A percentile compares a stretch with the other conserved stretches of the same genome.
Evolutionary conservation across 306 rosid genomes (phyloP).

Genomic region (Clitoria ternatea): DNA sequence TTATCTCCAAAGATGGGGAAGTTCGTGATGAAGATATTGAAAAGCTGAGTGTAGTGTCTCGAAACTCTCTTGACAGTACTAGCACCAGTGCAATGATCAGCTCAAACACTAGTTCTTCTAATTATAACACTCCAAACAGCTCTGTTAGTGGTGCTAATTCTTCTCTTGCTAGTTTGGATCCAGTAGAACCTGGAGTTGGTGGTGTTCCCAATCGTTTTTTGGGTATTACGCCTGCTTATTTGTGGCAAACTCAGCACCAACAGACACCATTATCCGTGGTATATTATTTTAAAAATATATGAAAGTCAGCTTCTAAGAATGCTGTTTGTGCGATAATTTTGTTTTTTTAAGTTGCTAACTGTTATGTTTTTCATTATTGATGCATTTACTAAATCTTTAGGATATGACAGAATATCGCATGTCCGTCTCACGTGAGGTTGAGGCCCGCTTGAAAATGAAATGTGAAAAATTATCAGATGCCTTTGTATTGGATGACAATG

Average conservation of each 20-base stretch:
- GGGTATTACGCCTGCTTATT: constrained; percentile 82
- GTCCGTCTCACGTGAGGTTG: constrained; percentile 73
- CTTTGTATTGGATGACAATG: constrained; percentile 65
- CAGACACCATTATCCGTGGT: constrained; percentile 65
- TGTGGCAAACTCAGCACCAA: constrained; percentile 85
- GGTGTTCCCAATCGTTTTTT: constrained; percentile 85
- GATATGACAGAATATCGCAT: constrained; percentile 79
- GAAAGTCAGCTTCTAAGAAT: constrained; percentile 10
- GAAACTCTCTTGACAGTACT: constrained; percentile 69
- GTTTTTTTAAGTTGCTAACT: constrained; percentile 1
- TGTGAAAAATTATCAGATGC: constrained; percentile 70
- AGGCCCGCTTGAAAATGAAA: constrained; percentile 67
- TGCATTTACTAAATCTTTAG: constrained; percentile 33
- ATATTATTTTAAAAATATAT: constrained; percentile 22
- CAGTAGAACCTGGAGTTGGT: constrained; percentile 69
- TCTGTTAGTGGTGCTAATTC: constrained; percentile 39
- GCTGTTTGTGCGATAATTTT: background rate
- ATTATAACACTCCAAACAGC: constrained; percentile 57
- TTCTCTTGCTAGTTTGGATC: constrained; percentile 43
- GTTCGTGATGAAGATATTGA: constrained; percentile 82
- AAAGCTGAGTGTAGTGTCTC: constrained; percentile 63
- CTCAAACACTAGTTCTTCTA: constrained; percentile 62
- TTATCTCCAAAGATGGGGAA: constrained; percentile 88
- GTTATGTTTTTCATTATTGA: constrained; percentile 18
- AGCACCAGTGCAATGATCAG: constrained; percentile 45